Base-by-base conservation (phyloP, 2,329 filamentous ascomycete genomes). In the Purpureocillium takamizusanense region DNA sequence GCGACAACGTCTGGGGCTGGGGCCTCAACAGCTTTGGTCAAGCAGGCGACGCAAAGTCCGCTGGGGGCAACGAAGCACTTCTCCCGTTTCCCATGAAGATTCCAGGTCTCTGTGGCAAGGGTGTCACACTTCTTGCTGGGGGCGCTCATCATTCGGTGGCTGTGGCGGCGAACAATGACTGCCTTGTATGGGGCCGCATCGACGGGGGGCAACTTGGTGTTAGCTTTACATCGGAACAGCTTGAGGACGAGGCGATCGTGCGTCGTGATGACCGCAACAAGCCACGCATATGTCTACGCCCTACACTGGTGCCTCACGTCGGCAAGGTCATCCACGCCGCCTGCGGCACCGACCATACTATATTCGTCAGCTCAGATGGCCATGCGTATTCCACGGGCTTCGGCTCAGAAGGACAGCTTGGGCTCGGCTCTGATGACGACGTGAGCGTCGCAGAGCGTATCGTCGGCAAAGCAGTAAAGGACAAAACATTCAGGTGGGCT, bases 21-120 rank as follows among this genome's bases (percentile, higher is more conserved):
- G 85, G 86, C n/a, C 64, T 86, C 27, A 90, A 90, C 66, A 83
- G 80, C 57, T 89, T 81, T 54, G 81, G 80, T 43, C 77, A 90
- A 61, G 82, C 81, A 10, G 85, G 81, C 35, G 64, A 73, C 37
- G 66, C 70, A 38, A 39, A 40, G 16, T 37, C 32, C 1, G 48
- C 50, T 5, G 46, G 49, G 2, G 35, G 36, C 9, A 42, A 79
- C 44, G 71, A 73, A 41, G 73, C 75, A 13, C 69, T 79, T 43
- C 10, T 71, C 74, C 42, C 81, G 7, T 71, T 74, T 41, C 81
- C 85, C 2, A 75, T 73, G 12, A 60, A 80, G 23, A 75, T 92
- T 18, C 60, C 73, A 5, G 70, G 69, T 4, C 70, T 94, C 7
- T 65, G 66, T 25, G 67, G 70, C 21, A 72, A 74, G 52, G 62